A percentile compares a stretch with the other conserved stretches of the same genome.
These are phyloP conservation scores for Phyllosticta citribraziliensis DNA, from an alignment of 2,329 filamentous ascomycete genomes.

Conservation along the genomic window DNA sequence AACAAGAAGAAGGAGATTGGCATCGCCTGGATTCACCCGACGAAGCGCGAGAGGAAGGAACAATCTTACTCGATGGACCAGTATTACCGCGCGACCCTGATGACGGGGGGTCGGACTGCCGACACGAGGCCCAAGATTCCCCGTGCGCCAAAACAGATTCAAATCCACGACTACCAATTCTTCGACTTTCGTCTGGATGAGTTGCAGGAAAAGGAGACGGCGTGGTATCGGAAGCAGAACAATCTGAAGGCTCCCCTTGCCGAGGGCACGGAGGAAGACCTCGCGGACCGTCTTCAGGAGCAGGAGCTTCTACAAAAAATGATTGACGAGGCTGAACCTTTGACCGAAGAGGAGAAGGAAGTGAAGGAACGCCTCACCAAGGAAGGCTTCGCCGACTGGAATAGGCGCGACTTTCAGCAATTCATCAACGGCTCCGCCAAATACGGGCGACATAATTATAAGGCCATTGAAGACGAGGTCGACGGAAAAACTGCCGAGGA, in stretches of 20 bases:
- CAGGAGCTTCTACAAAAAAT: conserved; percentile 80
- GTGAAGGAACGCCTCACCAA: conserved; percentile 75
- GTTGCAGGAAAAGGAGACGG: conserved; percentile 92
- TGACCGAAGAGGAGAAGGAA: conserved; percentile 81
- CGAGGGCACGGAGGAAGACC: conserved; percentile 78
- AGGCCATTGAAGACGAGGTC: conserved; percentile 76
- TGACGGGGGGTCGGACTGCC: conserved; percentile 65
- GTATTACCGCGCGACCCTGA: conserved; percentile 88
- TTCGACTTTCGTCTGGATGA: conserved; percentile 77
- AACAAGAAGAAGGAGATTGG: conserved; percentile 80
- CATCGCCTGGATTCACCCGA: conserved; percentile 93
- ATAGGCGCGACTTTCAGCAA: conserved; percentile 94
- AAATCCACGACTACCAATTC: conserved; percentile 95
- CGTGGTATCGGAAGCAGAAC: conserved; percentile 91
- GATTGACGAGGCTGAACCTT: conserved; percentile 80
- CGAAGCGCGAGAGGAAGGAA: conserved; percentile 96
- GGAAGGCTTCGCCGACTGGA: conserved; percentile 90
- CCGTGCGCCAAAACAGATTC: conserved; percentile 85
- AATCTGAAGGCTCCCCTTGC: conserved; percentile 86
- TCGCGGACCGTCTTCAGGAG: conserved; percentile 78
- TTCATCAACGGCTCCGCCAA: conserved; percentile 94
- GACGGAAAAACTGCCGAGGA: conserved; percentile 82
- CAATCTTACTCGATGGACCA: conserved; percentile 98
- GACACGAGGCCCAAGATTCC: conserved; percentile 91
- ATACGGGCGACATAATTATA: conserved; percentile 79